Conservation (phyloP, 108 stramenopile species). For the Fragilaria crotonensis region DNA sequence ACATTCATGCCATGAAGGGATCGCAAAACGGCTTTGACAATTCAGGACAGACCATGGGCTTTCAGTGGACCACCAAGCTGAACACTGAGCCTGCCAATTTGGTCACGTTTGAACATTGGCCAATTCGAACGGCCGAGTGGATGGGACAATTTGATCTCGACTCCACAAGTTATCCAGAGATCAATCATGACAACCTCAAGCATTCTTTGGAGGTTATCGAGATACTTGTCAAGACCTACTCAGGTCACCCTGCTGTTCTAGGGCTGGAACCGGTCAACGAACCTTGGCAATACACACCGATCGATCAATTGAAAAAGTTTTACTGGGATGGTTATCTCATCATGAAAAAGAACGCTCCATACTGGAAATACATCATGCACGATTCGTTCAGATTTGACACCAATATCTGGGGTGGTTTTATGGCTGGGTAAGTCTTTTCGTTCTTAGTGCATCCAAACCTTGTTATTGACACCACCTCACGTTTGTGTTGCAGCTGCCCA, state of each 20-base stretch:
- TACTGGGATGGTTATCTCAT: constrained; percentile 93
- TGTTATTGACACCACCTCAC: not conserved
- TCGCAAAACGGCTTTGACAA: constrained; percentile 91
- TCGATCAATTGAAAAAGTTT: constrained; percentile 57
- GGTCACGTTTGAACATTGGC: constrained; percentile 77
- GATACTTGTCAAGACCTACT: constrained; percentile 64
- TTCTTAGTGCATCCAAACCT: not conserved
- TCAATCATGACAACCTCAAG: constrained; percentile 72
- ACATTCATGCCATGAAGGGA: constrained; percentile 78
- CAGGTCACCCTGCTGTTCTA: constrained; percentile 75
- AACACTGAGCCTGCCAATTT: constrained; percentile 31
- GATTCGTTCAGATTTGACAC: constrained; percentile 88
- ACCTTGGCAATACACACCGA: constrained; percentile 89
- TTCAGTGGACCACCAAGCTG: constrained; percentile 64
- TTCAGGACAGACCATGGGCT: constrained; percentile 65
- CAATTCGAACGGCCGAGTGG: constrained; percentile 84
- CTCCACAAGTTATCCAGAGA: constrained; percentile 47
- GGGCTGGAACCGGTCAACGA: constrained; percentile 93
- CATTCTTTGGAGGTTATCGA: constrained; percentile 74
- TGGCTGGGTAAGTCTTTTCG: constrained; percentile 55
- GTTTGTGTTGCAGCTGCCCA: constrained; percentile 41
- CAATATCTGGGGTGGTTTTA: constrained; percentile 87
- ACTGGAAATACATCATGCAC: constrained; percentile 94
- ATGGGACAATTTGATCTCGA: constrained; percentile 72
- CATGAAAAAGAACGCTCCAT: constrained; percentile 75